These are phyloP conservation scores for Pythium vanterpoolii DNA, from an alignment of 352 stramenopile genomes.

Conservation along the genomic window DNA sequence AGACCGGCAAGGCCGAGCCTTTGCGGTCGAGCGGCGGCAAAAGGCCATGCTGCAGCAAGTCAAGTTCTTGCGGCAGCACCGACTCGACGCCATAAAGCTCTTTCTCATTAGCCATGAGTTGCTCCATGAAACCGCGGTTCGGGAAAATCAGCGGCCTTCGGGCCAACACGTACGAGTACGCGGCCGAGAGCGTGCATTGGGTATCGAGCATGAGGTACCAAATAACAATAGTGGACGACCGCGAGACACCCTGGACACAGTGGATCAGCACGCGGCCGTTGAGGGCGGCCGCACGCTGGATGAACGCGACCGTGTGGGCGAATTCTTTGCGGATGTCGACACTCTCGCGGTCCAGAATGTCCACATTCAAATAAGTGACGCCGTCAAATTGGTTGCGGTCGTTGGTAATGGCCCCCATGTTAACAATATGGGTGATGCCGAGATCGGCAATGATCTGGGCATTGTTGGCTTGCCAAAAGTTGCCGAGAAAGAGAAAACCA, in stretches of 20 bases:
- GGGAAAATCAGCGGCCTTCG: constrained; percentile 75
- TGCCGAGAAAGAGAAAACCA: constrained; percentile 67
- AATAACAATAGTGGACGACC: constrained; percentile 73
- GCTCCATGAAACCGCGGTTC: constrained; percentile 76
- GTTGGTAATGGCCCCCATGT: constrained; percentile 62
- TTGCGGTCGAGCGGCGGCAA: constrained; percentile 54
- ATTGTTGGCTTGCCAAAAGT: constrained; percentile 82
- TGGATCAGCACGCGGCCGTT: constrained; percentile 66
- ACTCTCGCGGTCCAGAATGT: constrained; percentile 53
- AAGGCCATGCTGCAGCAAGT: constrained; percentile 64
- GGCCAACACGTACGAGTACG: constrained; percentile 79
- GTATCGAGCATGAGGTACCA: constrained; percentile 79
- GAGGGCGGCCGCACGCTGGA: constrained; percentile 34
- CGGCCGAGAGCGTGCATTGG: constrained; percentile 65
- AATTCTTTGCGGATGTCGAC: constrained; percentile 62
- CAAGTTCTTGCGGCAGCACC: constrained; percentile 57
- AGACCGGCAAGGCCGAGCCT: constrained; percentile 44
- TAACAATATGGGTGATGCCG: constrained; percentile 70
- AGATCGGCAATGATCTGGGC: constrained; percentile 44
- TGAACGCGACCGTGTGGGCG: constrained; percentile 46
- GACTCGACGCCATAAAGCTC: constrained; percentile 68
- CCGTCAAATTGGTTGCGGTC: constrained; percentile 48
- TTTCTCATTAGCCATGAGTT: constrained; percentile 65
- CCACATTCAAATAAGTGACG: constrained; percentile 67
- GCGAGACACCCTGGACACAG: constrained; percentile 78